phyloP scores from a whole-genome alignment of 73 alveolate species.

The Paramecium octaurelia region DNA sequence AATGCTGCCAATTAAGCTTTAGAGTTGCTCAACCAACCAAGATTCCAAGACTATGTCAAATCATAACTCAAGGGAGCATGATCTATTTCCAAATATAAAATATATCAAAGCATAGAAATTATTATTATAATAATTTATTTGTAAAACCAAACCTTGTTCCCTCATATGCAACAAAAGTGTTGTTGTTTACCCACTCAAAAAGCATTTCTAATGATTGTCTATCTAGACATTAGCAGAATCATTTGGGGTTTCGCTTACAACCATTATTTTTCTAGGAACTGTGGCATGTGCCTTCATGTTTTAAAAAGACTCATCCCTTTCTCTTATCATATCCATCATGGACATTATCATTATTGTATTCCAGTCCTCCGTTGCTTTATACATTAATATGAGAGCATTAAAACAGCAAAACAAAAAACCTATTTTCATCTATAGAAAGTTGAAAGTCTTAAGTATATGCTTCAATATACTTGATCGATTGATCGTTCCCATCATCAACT shows the following conservation, averaged over 20 bases:
- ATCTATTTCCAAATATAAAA: background rate
- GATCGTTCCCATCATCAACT: conserved; percentile 8
- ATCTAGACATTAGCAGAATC: conserved; percentile 22
- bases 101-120: background rate
- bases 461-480: conserved; percentile 18
- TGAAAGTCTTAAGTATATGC: background rate
- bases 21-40: conserved; percentile 38
- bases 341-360: background rate
- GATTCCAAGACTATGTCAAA: conserved; percentile 41
- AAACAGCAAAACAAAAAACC: background rate
- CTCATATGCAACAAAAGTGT: background rate
- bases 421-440: background rate
- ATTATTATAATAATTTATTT: background rate
- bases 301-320: background rate
- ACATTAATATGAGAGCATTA: conserved; percentile 44
- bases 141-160: background rate
- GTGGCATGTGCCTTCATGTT: conserved; percentile 34
- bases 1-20: conserved; percentile 27
- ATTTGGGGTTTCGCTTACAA: background rate
- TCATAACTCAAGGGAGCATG: conserved; percentile 23
- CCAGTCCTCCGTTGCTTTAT: background rate
- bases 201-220: background rate
- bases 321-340: background rate
- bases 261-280: background rate
- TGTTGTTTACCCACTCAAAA: conserved; percentile 1